Evolutionary conservation across 805 yeast genomes (phyloP).

Genomic region (Schwanniomyces pseudopolymorphus): DNA sequence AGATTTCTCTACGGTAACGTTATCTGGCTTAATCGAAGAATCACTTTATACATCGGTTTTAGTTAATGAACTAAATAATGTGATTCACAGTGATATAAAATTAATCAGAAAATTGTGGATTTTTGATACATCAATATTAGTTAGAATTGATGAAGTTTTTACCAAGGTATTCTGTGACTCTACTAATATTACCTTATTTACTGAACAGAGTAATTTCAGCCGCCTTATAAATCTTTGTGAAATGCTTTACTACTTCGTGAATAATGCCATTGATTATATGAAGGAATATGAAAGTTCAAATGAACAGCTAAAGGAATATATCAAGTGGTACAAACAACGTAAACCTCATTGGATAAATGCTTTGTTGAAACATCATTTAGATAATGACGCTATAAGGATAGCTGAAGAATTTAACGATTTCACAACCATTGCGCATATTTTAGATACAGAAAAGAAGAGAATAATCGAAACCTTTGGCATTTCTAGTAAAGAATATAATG

Average conservation of each 20-base stretch:
- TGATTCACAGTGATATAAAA: conserved; percentile 23
- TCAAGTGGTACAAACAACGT: conserved; percentile 31
- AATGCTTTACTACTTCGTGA: conserved; percentile 34
- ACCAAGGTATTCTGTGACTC: conserved; percentile 19
- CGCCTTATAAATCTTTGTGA: conserved; percentile 24
- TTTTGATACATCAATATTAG: conserved; percentile 38
- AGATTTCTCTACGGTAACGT: conserved; percentile 12
- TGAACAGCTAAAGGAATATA: conserved; percentile 26
- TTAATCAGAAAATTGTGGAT: conserved; percentile 47
- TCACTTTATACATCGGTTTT: conserved; percentile 32
- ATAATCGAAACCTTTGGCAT: conserved; percentile 17
- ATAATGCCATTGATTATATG: conserved; percentile 37
- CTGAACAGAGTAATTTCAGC: conserved; percentile 15
- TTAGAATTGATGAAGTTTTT: conserved; percentile 42
- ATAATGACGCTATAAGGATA: conserved; percentile 55
- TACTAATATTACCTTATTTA: conserved; percentile 10
- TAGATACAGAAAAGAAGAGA: conserved; percentile 31
- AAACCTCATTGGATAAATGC: conserved; percentile 57
- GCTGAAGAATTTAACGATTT: conserved; percentile 69
- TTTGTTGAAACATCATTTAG: conserved; percentile 50
- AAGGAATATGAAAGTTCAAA: conserved; percentile 18
- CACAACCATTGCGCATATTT: conserved; percentile 56
- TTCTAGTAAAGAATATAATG: conserved; percentile 12
- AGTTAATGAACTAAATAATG: conserved; percentile 39
- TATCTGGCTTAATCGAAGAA: conserved; percentile 22